Base-by-base conservation (phyloP, 1,284 basidiomycete genomes). In the Malassezia psittaci region DNA sequence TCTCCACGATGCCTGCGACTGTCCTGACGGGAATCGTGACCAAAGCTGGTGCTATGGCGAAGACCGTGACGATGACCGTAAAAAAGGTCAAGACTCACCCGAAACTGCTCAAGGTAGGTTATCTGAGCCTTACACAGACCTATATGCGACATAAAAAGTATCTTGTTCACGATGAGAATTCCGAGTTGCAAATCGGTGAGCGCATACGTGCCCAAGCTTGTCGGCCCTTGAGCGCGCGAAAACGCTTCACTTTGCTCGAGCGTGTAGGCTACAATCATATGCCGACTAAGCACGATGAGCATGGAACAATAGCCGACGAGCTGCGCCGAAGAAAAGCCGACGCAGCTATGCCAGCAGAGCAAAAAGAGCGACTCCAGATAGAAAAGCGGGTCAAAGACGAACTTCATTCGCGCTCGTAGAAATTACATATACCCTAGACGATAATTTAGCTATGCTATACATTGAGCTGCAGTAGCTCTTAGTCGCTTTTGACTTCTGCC, bases 1-100 rank as follows among this genome's bases (percentile, higher is more conserved):
- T 34, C 21, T 41, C 32, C 39, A 42, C 40, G 34, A 61, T 61
- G 59, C 50, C 57, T n/a, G 45, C 59, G 37, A 56, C 48, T 9
- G 19, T 39, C 18, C 51, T 61, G 10, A 53, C 54, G 11, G 67
- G 67, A 47, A 63, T 69, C 39, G 66, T 69, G 37, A 68, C 66
- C 35, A 69, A 68, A 55, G 69, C 69, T 2, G 69, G 69, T 33
- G 62, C 65, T 16, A 71, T 71, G 69, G 66, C 63, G 40, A 71
- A 71, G 54, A 71, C 69, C 10, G 69, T 69, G 49, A 71, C 69
- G 1, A 62, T 71, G 59, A 66, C 62, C 13, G 69, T 71, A 18
- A 63, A 63, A 42, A 62, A 63, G 16, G 51, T 59, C 32, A 57
- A 69, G 55, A 60, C 59, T 41, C 69, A 69, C 43, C 64, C 69